Base-by-base conservation (phyloP, 2,329 filamentous ascomycete species). In the Colletotrichum sp. region DNA sequence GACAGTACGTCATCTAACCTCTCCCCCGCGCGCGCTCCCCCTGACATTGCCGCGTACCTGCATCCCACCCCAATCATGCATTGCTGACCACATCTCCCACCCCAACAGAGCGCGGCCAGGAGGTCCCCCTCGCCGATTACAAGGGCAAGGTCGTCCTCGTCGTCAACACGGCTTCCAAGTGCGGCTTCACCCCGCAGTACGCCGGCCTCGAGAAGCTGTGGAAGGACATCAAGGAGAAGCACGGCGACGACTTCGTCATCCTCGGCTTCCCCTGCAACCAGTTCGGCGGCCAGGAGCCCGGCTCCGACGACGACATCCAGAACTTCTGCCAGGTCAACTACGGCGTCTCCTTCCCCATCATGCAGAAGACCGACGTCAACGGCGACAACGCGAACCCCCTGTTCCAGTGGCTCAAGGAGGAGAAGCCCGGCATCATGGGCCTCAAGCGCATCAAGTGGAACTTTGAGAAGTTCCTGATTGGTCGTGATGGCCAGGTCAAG, bases 221-320 rank as follows among this genome's bases (percentile, higher is more conserved):
- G 92, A 94, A 98, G 85, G 86, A 89, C 73, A 81, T 98, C 83
- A 92, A 91, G 80, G 88, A 88, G 79, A 89, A 91, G 82, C 88
- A 97, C 88, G 90, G 85, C 36, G 92, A 95, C 78, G 90, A 96
- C 82, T 97, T 99, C 84, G 89, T 92, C 82, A 92, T 99, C 87
- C 90, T 99, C 83, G 97, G 96, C 81, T 98, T 99, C 88, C 97
- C 97, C 73, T 98, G 96, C 93, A 99, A 98, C 90, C 97, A 99
- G 87, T 99, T 99, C 86, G 95, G 93, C 82, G 86, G 87, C 79
- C 97, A 99, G 87, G 97, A 98, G 83, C 96, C 96, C 34, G 96
- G 95, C 81, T 89, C 88, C 84, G 90, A 95, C 84, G 94, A 96
- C 75, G 92, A 96, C 71, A 96, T 96, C 85, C 93, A 96, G 87